Evolutionary conservation across 73 alveolate species (phyloP), one percentile per base, ranked within the genome.

Genomic region (Paramecium sexaurelia): DNA sequence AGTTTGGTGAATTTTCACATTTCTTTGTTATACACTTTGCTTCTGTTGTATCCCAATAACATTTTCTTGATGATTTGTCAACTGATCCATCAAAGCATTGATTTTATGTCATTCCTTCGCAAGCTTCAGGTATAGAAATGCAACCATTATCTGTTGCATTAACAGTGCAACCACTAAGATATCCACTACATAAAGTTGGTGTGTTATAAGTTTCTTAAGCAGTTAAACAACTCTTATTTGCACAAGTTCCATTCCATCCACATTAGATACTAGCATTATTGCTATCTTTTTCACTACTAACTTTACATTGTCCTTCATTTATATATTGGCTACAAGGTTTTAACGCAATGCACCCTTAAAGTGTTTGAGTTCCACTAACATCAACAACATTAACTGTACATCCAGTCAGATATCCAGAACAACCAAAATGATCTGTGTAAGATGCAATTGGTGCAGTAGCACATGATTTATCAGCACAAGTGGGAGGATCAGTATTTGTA

Each of bases 241-340:
- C 83, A 61, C 83, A 61, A 26, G 47, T 61, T 1, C 83, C 83
- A 61, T 61, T 61, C 83, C 83, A 61, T 61, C 83, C 83, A 61
- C 83, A 61, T 29, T 0, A 2, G n/a, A 20, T 17, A n/a, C 6
- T 32, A 1, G 0, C 17, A 27, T 22, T n/a, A 5, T 33, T 36
- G 5, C 17, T 22, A 51, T 51, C 67, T 13, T 51, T 51, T 5
- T 51, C 67, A 17, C 67, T 51, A 51, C 67, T 51, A 15, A 33
- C 5, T 10, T 20, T 0, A 39, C 57, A 73, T 73, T 33, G 11
- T 36, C 35, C 55, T 36, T 39, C 22, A 26, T 2, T 7, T 11
- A 1, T 32, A 17, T 73, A 36, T 33, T 0, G 15, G 22, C 0
- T 22, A 9, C 87, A 73, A 3, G 87, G 5, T 27, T 20, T 36